Conservation (phyloP, 164 flowering plant genomes). For the Vitis rotundifolia region DNA sequence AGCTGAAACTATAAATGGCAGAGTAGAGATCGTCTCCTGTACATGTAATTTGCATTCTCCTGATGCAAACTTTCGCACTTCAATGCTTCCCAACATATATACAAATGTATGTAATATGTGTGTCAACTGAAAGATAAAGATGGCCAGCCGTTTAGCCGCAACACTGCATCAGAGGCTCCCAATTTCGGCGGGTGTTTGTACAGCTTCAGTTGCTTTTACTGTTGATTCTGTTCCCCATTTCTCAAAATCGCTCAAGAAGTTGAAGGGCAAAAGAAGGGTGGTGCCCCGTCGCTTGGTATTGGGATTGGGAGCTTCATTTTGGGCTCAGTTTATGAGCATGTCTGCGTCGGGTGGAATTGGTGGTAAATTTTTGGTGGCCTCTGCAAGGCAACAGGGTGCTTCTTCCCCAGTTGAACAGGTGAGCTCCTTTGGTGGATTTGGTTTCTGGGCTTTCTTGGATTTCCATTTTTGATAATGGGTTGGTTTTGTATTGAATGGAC, state of each 20-base stretch:
- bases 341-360: constrained; percentile 42
- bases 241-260: constrained; percentile 12
- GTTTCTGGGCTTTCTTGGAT: neutral
- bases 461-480: neutral
- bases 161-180: neutral
- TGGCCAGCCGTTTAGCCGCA: constrained; percentile 12
- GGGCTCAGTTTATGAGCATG: constrained; percentile 54
- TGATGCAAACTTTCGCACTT: neutral
- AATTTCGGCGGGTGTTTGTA: constrained; percentile 6
- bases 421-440: neutral
- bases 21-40: no score
- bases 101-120: neutral
- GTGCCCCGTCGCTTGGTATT: constrained; percentile 51
- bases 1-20: no score
- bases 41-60: no score
- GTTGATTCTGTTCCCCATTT: constrained; percentile 2
- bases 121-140: neutral
- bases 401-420: constrained; percentile 60
- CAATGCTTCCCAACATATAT: neutral
- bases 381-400: constrained; percentile 50
- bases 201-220: neutral
- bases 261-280: constrained; percentile 11
- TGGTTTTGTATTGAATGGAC: no score
- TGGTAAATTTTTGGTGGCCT: constrained; percentile 56
- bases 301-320: constrained; percentile 58